A percentile compares a stretch with the other conserved stretches of the same genome.
Evolutionary conservation across 73 alveolate species (phyloP).

Genomic region (Tetrahymena elliotti): DNA sequence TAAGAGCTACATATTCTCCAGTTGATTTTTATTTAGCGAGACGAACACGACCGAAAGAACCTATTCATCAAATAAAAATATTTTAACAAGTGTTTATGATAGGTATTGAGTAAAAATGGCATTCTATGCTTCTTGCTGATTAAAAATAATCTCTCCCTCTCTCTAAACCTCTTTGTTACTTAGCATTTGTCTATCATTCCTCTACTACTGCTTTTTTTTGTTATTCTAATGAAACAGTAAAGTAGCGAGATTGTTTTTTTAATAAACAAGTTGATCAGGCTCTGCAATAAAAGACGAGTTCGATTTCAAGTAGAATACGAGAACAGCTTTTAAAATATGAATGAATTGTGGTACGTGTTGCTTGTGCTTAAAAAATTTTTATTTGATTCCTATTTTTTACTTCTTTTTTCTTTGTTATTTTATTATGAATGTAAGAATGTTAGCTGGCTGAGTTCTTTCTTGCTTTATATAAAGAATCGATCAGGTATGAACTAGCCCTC

Average conservation of each 20-base stretch:
- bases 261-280: background rate
- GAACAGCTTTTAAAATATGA: background rate
- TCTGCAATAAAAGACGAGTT: background rate
- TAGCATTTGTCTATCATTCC: background rate
- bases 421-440: background rate
- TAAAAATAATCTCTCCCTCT: background rate
- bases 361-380: background rate
- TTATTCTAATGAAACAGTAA: background rate
- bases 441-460: background rate
- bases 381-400: background rate
- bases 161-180: background rate
- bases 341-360: background rate
- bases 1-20: conserved; percentile 84
- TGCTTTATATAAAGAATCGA: background rate
- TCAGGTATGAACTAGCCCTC: background rate
- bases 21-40: conserved; percentile 68
- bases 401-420: background rate
- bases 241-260: background rate
- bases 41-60: conserved; percentile 93
- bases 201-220: background rate
- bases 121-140: background rate
- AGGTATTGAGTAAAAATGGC: background rate
- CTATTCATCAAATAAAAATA: conserved; percentile 56
- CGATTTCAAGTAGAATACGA: background rate
- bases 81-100: background rate